These are phyloP conservation scores for Glonium stellatum DNA, from an alignment of 495 filamentous ascomycete species.

Conservation along the genomic window DNA sequence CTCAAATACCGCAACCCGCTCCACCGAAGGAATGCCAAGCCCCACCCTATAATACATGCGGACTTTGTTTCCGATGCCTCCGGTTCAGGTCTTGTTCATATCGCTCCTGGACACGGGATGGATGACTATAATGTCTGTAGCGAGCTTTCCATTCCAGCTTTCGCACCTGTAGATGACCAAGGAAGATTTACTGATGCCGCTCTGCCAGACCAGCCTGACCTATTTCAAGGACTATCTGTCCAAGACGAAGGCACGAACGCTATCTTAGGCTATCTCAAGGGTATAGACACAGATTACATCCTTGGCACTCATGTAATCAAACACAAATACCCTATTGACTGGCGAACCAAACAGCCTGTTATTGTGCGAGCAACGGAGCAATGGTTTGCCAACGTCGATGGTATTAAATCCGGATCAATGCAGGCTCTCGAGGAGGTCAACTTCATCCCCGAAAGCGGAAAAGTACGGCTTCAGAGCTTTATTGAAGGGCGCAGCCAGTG, in stretches of 20 bases:
- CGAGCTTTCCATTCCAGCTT: constrained; percentile 55
- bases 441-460: constrained; percentile 71
- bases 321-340: constrained; percentile 97
- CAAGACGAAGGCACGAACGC: constrained; percentile 56
- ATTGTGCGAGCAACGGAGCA: constrained; percentile 89
- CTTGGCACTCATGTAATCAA: constrained; percentile 59
- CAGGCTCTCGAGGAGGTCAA: constrained; percentile 59
- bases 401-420: constrained; percentile 67
- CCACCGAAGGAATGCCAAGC: constrained; percentile 42
- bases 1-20: constrained; percentile 60
- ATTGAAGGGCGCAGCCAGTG: constrained; percentile 84
- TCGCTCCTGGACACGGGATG: constrained; percentile 90
- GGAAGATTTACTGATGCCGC: constrained; percentile 73
- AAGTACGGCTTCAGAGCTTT: constrained; percentile 70
- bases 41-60: constrained; percentile 68
- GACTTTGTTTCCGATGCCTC: constrained; percentile 81
- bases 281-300: constrained; percentile 41
- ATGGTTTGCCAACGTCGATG: constrained; percentile 91
- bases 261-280: constrained; percentile 59
- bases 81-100: constrained; percentile 87
- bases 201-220: constrained; percentile 55
- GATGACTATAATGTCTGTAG: constrained; percentile 88
- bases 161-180: constrained; percentile 73
- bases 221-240: constrained; percentile 56
- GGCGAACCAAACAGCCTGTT: constrained; percentile 87